Conservation (phyloP, 83 land plant species). For the Larix sibirica region DNA sequence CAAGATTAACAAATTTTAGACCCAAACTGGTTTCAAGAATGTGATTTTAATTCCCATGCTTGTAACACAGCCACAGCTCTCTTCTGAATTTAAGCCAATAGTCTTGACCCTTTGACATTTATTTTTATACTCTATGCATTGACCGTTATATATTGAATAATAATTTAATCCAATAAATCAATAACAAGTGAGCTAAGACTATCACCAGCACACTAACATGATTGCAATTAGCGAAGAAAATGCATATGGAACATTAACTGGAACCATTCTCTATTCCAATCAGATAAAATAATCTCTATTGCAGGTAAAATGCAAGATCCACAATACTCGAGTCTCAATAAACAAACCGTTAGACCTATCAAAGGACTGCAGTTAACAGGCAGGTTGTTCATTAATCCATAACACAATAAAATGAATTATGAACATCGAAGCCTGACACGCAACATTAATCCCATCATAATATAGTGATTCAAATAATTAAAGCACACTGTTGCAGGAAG, state of each 20-base stretch:
- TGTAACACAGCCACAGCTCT: not conserved
- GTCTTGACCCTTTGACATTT: not conserved
- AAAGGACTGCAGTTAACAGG: too few species aligned
- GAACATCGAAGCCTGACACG: too few species aligned
- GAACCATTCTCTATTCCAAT: not conserved
- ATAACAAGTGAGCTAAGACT: not conserved
- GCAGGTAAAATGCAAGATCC: not conserved
- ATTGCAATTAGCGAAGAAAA: not conserved
- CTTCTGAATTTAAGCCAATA: not conserved
- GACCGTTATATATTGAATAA: too few species aligned
- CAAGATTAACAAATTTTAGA: not conserved
- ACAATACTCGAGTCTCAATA: not conserved
- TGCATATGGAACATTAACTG: not conserved
- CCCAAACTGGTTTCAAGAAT: not conserved
- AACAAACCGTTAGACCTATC: not conserved
- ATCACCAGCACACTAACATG: not conserved
- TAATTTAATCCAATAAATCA: too few species aligned
- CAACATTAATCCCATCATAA: too few species aligned
- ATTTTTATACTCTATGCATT: too few species aligned
- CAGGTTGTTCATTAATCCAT: too few species aligned
- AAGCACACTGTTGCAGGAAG: too few species aligned
- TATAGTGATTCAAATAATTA: too few species aligned
- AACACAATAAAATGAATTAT: too few species aligned
- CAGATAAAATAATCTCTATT: not conserved
- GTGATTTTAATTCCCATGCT: not conserved